Conservation (phyloP, 1,284 basidiomycete species). For the Malassezia arunalokei region DNA sequence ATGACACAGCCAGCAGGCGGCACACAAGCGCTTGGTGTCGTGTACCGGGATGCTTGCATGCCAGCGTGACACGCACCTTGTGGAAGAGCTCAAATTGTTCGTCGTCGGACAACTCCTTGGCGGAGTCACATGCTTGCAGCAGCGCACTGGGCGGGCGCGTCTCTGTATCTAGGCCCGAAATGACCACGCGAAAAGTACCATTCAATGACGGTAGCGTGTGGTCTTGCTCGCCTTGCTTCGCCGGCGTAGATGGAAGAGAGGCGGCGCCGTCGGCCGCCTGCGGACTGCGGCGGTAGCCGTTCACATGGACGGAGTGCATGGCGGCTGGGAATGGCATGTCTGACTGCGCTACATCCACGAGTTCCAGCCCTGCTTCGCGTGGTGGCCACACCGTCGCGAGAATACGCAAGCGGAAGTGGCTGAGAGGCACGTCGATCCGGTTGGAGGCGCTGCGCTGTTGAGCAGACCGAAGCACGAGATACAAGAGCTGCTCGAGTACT, state of each 20-base stretch:
- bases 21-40: constrained; percentile 70
- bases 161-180: constrained; percentile 16
- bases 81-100: constrained; percentile 83
- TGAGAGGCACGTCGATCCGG: constrained; percentile 31
- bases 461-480: constrained; percentile 75
- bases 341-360: constrained; percentile 46
- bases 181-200: constrained; percentile 28
- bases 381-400: constrained; percentile 40
- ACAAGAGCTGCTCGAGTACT: constrained; percentile 68
- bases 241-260: constrained; percentile 7
- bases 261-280: not conserved
- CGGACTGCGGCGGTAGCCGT: constrained; percentile 47
- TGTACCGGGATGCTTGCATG: constrained; percentile 55
- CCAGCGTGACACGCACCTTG: constrained; percentile 66
- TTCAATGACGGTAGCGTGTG: constrained; percentile 10
- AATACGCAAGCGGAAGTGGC: constrained; percentile 30
- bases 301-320: constrained; percentile 46
- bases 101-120: constrained; percentile 62
- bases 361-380: constrained; percentile 46
- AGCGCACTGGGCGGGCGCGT: constrained; percentile 46
- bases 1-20: constrained; percentile 74
- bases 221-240: constrained; percentile 7
- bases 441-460: constrained; percentile 67
- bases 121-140: constrained; percentile 57
- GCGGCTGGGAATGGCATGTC: constrained; percentile 35